Evolutionary conservation across 202 grass and related monocot genomes (phyloP), one percentile per base, ranked within the genome.

Genomic region (Schoenoplectus triqueter): DNA sequence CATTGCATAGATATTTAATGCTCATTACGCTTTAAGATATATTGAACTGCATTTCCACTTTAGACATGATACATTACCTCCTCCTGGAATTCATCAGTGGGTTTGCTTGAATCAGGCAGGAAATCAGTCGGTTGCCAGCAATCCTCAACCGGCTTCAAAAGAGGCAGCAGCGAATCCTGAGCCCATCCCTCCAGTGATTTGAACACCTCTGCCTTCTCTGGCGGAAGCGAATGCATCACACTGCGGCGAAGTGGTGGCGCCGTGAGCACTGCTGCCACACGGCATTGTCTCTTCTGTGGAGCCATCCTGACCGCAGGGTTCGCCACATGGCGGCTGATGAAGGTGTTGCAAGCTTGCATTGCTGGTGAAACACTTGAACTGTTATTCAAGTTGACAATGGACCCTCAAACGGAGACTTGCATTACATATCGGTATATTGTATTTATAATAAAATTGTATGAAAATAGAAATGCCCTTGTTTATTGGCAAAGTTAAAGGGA

Each of bases 171-270:
- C 19, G 82, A 89, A 69, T 73, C 51, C 19, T 55, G 7, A 62
- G 94, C 94, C 94, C 94, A 97, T 1, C 94, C 87, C 52, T 90
- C 91, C 83, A 92, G 88, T 68, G 88, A 93, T 5, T 82, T 78
- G 74, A 97, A 97, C 89, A 97, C 91, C 88, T 92, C 91, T 14
- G 66, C 88, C 87, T 97, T 97, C 87, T 97, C 94, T 3, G 88
- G 87, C 57, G 94, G 90, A 87, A 94, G 92, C 15, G 94, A 94
- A 88, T 94, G 94, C 17, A 85, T 93, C 73, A 92, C 90, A 0
- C 81, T 69, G 15, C 75, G 42, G 20, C 81, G 88, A 50, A 31
- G 41, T 2, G 62, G 41, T 15, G 88, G 21, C 7, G 73, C 55
- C 1, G 62, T 22, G 15, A 82, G 63, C 13, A 83, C 84, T 7